phyloP scores from a whole-genome alignment of 2,329 filamentous ascomycete species.

The Claviceps cyperi region DNA sequence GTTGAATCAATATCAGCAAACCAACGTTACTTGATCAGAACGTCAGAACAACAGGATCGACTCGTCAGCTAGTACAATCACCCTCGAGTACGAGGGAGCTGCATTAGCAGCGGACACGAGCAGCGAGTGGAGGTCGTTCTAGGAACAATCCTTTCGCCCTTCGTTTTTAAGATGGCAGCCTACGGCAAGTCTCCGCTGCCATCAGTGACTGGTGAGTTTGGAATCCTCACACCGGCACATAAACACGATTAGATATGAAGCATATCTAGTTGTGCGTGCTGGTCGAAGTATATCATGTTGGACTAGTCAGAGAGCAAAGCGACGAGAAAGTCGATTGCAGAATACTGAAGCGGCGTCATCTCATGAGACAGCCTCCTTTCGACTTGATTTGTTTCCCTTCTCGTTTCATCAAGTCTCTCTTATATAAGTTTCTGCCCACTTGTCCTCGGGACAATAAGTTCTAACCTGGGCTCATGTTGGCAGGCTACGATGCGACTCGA shows the following conservation, averaged over 20 bases:
- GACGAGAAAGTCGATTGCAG: neutral
- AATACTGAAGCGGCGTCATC: neutral
- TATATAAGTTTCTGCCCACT: neutral
- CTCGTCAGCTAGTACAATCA: constrained; percentile 38
- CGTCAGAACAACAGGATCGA: constrained; percentile 40
- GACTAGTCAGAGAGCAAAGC: neutral
- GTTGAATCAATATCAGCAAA: constrained; percentile 35
- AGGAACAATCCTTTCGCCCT: constrained; percentile 39
- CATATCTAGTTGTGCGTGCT: neutral
- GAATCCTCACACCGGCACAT: too few species aligned
- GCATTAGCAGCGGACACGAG: constrained; percentile 19
- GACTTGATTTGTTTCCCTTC: neutral
- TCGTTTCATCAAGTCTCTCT: neutral
- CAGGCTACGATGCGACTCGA: constrained; percentile 46
- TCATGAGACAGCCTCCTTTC: neutral
- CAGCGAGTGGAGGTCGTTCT: constrained; percentile 38
- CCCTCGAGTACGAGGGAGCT: constrained; percentile 42
- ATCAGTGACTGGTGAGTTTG: constrained; percentile 68
- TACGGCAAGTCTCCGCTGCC: constrained; percentile 67
- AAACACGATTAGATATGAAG: neutral
- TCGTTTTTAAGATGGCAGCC: constrained; percentile 24
- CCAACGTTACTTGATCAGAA: constrained; percentile 40
- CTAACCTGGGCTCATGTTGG: constrained; percentile 9
- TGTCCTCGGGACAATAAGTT: neutral
- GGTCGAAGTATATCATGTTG: neutral